A percentile compares a stretch with the other conserved stretches of the same genome.
Conservation (phyloP, 2,329 filamentous ascomycete species). For the Cytospora chrysosperma region DNA sequence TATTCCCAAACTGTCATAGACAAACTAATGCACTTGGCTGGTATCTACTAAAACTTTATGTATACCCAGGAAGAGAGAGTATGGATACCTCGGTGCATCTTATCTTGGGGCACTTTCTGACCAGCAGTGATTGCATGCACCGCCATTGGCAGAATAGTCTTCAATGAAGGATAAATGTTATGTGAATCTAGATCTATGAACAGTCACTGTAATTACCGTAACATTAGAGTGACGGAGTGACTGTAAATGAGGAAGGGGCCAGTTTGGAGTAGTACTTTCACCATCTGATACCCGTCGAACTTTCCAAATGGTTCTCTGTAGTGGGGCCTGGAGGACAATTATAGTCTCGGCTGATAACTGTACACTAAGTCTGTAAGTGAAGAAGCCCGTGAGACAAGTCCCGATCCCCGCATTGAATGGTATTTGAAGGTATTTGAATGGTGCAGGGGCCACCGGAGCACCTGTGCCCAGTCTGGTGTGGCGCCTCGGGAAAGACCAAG, state of each 20-base stretch:
- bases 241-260: not conserved
- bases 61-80: too few relatives aligned
- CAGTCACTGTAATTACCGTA: not conserved
- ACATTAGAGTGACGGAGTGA: not conserved
- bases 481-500: not conserved
- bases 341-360: constrained; percentile 19
- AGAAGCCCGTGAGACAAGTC: not conserved
- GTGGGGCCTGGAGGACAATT: constrained; percentile 8
- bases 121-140: too few relatives aligned
- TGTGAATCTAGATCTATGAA: not conserved
- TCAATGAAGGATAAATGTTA: too few relatives aligned
- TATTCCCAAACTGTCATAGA: too few relatives aligned
- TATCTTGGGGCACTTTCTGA: too few relatives aligned
- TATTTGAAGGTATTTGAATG: too few relatives aligned
- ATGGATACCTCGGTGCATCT: too few relatives aligned
- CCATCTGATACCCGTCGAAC: constrained; percentile 11
- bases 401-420: constrained; percentile 21
- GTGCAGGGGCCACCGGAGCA: constrained; percentile 10
- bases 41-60: too few relatives aligned
- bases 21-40: too few relatives aligned
- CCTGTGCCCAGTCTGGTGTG: constrained; percentile 9
- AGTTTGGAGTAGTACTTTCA: not conserved
- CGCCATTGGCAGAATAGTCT: too few relatives aligned
- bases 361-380: too few relatives aligned
- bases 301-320: constrained; percentile 18